Percentiles rank a stretch among this genome's conserved stretches.
Evolutionary conservation across 2,329 filamentous ascomycete species (phyloP).

Genomic region (Apiospora aurea): DNA sequence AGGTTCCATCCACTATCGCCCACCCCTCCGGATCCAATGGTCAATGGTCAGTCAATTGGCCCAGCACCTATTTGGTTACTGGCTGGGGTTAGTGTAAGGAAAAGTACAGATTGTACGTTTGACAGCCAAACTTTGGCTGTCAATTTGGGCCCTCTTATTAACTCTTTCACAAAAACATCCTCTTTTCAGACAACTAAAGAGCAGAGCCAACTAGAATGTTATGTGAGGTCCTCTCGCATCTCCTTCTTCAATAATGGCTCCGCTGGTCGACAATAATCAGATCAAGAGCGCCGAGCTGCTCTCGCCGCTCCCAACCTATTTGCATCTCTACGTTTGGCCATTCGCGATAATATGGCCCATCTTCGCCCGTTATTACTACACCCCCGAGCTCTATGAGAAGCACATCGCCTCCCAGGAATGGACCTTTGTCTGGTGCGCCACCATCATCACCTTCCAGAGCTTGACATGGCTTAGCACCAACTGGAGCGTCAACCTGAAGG

Average conservation of each 20-base stretch:
- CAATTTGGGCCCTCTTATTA: constrained; percentile 6
- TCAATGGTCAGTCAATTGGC: constrained; percentile 4
- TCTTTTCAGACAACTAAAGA: not conserved
- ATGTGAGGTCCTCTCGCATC: constrained; percentile 18
- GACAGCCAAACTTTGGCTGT: too few species aligned
- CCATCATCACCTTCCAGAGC: constrained; percentile 86
- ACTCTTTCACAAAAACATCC: constrained; percentile 14
- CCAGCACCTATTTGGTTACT: not conserved
- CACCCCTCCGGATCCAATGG: constrained; percentile 8
- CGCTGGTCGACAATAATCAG: constrained; percentile 90
- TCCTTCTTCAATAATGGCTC: constrained; percentile 37
- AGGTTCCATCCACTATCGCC: constrained; percentile 1
- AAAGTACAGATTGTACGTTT: constrained; percentile 22
- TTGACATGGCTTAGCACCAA: constrained; percentile 95
- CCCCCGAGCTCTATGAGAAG: constrained; percentile 82
- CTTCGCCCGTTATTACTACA: constrained; percentile 89
- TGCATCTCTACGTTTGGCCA: constrained; percentile 92
- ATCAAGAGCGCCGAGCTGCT: constrained; percentile 89
- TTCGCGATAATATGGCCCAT: constrained; percentile 91
- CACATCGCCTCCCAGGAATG: constrained; percentile 95
- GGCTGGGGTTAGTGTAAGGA: constrained; percentile 12
- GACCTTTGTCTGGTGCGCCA: constrained; percentile 94
- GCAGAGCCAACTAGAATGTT: constrained; percentile 10
- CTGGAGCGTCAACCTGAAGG: constrained; percentile 91
- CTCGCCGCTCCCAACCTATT: constrained; percentile 79